Percentiles rank a stretch among this genome's conserved stretches.
Conservation (phyloP, 2,329 filamentous ascomycete species). For the Trichoderma sp. region DNA sequence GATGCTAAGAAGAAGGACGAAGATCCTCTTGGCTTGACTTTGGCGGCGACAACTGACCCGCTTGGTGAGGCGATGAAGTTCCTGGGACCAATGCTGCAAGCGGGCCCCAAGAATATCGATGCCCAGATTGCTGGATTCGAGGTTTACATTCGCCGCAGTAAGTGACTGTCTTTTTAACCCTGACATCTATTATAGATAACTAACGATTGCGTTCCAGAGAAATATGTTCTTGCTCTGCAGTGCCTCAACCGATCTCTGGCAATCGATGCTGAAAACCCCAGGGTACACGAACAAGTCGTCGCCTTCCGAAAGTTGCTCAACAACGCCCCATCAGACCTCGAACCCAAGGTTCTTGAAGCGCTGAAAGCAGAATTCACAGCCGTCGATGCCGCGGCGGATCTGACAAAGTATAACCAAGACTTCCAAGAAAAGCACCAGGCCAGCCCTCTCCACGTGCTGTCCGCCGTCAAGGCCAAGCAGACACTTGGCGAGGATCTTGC, state of each 20-base stretch:
- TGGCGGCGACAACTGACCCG: slow-evolving; percentile 80
- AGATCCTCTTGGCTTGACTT: slow-evolving; percentile 80
- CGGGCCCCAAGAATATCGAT: slow-evolving; percentile 77
- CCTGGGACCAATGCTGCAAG: slow-evolving; percentile 77
- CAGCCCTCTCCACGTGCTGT: slow-evolving; percentile 65
- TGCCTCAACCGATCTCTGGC: slow-evolving; percentile 75
- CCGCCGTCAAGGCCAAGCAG: slow-evolving; percentile 63
- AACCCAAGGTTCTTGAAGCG: slow-evolving; percentile 68
- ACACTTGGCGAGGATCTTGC: slow-evolving; percentile 61
- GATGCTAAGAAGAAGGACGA: slow-evolving; percentile 85
- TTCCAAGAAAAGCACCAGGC: slow-evolving; percentile 66
- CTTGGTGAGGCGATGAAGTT: slow-evolving; percentile 88
- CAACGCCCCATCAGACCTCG: slow-evolving; percentile 59
- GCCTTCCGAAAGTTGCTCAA: slow-evolving; percentile 69
- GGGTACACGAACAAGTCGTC: slow-evolving; percentile 74
- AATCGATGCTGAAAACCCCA: slow-evolving; percentile 70
- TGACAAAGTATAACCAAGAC: slow-evolving; percentile 67
- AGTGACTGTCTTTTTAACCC: slow-evolving; percentile 41
- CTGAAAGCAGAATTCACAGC: slow-evolving; percentile 70
- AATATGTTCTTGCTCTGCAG: slow-evolving; percentile 84
- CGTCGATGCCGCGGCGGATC: slow-evolving; percentile 60
- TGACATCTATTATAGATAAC: background rate
- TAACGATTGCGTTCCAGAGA: slow-evolving; percentile 58
- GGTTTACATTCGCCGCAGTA: slow-evolving; percentile 83
- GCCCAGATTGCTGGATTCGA: slow-evolving; percentile 88